Percentiles rank a stretch among this genome's conserved stretches.
Evolutionary conservation across 257 asterid species (phyloP).

Genomic region (Solanum chiquidenum): DNA sequence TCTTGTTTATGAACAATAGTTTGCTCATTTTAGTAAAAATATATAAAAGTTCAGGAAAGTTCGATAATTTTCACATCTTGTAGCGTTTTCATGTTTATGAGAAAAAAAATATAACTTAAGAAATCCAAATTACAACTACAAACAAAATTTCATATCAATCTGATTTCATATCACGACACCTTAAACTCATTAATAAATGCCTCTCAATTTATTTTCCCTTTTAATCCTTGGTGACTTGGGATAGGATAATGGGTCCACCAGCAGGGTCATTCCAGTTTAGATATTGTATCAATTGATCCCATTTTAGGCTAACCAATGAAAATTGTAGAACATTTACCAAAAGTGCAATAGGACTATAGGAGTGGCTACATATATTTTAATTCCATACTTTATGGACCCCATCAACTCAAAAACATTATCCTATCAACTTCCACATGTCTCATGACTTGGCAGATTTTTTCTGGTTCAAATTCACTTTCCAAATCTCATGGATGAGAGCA

Average conservation of each 20-base stretch:
- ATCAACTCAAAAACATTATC: slow-evolving; percentile 37
- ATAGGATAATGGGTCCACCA: neutral
- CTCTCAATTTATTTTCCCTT: neutral
- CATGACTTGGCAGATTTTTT: slow-evolving; percentile 23
- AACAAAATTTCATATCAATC: neutral
- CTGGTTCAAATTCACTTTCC: slow-evolving; percentile 33
- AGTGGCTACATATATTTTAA: slow-evolving; percentile 17
- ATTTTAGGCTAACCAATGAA: neutral
- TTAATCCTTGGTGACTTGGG: neutral
- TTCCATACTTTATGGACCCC: slow-evolving; percentile 17
- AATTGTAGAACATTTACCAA: neutral
- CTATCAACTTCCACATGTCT: slow-evolving; percentile 32
- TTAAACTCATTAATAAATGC: neutral
- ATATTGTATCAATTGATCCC: neutral
- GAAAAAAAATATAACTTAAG: neutral
- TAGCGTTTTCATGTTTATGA: neutral
- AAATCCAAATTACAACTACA: fast-evolving
- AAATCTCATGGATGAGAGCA: slow-evolving; percentile 37
- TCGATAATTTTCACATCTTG: neutral
- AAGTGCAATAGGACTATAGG: neutral
- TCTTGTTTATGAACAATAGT: neutral
- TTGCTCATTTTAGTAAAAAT: neutral
- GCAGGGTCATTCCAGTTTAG: neutral
- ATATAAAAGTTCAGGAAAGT: too few relatives aligned
- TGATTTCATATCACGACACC: fast-evolving